Conservation (phyloP, 441 rosid genomes). For the Erodium texanum region DNA sequence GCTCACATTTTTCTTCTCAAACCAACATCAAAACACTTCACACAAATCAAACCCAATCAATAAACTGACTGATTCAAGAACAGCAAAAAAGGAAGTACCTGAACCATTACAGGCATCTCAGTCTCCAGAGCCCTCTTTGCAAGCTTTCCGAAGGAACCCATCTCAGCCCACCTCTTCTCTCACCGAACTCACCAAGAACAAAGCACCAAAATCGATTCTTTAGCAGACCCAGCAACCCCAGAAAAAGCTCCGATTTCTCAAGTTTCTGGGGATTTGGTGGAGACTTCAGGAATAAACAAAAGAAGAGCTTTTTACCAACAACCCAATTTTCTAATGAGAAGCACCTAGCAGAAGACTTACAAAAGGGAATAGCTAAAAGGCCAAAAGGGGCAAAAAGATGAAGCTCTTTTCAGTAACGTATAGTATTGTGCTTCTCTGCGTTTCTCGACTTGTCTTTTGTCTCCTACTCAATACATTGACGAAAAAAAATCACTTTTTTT, state of each 20-base stretch:
- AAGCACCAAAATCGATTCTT: not conserved
- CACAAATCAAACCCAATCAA: conserved; percentile 1
- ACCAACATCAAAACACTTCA: conserved; percentile 7
- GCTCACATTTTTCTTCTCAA: not conserved
- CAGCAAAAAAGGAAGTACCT: conserved; percentile 35
- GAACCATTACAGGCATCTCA: conserved; percentile 75
- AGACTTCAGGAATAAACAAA: not conserved
- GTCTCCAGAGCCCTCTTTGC: conserved; percentile 78
- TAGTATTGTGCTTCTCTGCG: not conserved
- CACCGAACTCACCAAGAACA: conserved; percentile 8
- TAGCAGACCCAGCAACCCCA: not conserved
- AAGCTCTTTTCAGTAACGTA: conserved; percentile 3
- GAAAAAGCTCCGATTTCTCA: not conserved
- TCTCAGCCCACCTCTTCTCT: conserved; percentile 23
- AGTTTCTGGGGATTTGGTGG: not conserved
- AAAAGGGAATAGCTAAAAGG: not conserved
- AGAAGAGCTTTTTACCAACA: not conserved
- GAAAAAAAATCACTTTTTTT: not conserved
- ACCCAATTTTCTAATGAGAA: not conserved
- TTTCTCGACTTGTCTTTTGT: not conserved
- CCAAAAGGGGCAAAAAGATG: not conserved
- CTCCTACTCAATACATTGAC: not conserved
- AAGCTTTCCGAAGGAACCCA: conserved; percentile 76
- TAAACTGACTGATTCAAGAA: conserved; percentile 10
- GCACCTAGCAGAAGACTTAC: not conserved